phyloP scores from a whole-genome alignment of 345 rosid genomes.

The Brassica carinata region DNA sequence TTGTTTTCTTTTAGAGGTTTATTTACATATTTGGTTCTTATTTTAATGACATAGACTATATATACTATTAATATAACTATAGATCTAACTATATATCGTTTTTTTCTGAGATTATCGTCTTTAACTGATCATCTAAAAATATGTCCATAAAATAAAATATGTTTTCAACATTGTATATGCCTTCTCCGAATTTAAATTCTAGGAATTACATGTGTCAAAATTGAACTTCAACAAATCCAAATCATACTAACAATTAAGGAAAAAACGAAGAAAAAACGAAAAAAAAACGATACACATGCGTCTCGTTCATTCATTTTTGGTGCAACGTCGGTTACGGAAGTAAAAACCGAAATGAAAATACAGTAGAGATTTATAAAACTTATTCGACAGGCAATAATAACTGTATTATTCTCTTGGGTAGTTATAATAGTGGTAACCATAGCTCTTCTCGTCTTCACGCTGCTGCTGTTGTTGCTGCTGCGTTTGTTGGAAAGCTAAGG shows the following conservation, averaged over 20 bases:
- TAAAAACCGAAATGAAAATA: background rate
- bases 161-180: background rate
- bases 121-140: background rate
- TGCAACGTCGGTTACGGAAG: background rate
- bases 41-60: background rate
- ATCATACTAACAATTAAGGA: background rate
- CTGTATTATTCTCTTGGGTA: background rate
- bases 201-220: background rate
- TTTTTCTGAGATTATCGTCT: no score
- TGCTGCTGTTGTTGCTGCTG: background rate
- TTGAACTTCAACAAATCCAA: background rate
- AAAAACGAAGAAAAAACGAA: background rate
- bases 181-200: background rate
- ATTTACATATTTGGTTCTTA: background rate
- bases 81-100: no score
- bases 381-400: background rate
- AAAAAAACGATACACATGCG: background rate
- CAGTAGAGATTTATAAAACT: background rate
- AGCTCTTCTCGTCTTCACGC: background rate
- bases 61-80: background rate
- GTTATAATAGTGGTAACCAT: background rate
- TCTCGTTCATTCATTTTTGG: background rate
- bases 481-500: slow-evolving; percentile 21
- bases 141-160: background rate
- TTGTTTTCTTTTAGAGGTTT: background rate